These are phyloP conservation scores for Ophiostoma australiae DNA, from an alignment of 2,329 filamentous ascomycete genomes.

Conservation along the genomic window DNA sequence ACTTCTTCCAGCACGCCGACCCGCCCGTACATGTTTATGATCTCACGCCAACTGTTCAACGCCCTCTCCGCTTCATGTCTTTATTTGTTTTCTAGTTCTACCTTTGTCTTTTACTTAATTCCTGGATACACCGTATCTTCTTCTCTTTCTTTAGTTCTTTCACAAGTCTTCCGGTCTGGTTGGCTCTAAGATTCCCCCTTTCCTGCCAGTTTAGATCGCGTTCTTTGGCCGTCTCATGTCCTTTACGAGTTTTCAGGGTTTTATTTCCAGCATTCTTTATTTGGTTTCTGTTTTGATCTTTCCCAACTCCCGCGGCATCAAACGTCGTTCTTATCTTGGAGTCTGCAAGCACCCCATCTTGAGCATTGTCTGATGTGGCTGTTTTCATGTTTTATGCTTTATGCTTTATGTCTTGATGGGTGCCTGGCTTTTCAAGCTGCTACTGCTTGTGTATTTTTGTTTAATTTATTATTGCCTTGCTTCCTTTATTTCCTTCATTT, in stretches of 20 bases:
- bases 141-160: conserved; percentile 10
- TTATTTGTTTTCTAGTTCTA: background rate
- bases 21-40: background rate
- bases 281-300: background rate
- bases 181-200: conserved; percentile 21
- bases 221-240: conserved; percentile 7
- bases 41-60: background rate
- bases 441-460: background rate
- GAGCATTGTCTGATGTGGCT: background rate
- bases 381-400: background rate
- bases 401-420: background rate
- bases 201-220: conserved; percentile 18
- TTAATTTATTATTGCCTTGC: background rate
- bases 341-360: background rate
- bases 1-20: background rate
- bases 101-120: conserved; percentile 1
- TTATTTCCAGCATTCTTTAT: background rate
- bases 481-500: background rate
- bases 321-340: background rate
- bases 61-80: background rate
- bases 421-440: background rate
- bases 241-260: conserved; percentile 1
- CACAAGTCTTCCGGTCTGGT: conserved; percentile 1
- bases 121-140: background rate
- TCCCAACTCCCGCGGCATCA: background rate